Base-by-base conservation (phyloP, 179 eudicot genomes). In the Drosera spatulata region DNA sequence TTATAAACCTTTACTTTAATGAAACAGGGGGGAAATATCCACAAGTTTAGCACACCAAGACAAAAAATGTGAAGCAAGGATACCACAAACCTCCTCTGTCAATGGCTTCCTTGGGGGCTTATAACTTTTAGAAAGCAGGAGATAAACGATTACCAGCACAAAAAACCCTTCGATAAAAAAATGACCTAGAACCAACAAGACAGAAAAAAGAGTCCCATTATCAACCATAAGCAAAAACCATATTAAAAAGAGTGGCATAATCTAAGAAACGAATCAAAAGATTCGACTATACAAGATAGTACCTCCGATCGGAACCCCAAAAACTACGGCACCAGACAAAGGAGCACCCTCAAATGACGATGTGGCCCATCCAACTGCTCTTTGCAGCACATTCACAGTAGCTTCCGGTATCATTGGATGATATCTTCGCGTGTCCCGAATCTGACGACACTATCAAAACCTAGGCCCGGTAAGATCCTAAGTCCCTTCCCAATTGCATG, bases 61-160 rank as follows among this genome's bases (percentile, higher is more conserved):
- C 22, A 2, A 6, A 53, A 53, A 2, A 37, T 39, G 41, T 12
- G 7, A n/a, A 10, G 12, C 4, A 22, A 13, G 2, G 6, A 33
- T 4, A 4, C 10, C 12, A 66, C 62, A 39, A 59, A 93, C 99
- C 97, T 86, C 83, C 61, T 85, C 67, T 41, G 99, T 82, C 70
- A 93, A 69, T 40, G 99, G 99, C 61, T 85, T 81, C 72, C 90
- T 93, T 15, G 99, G 99, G 53, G 99, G 97, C 67, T 84, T 91
- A 63, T 93, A 93, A 86, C 99, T 93, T 65, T 93, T 93, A 55
- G 86, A 97, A 48, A 88, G 73, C 4, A 93, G 66, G 15, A 93
- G 71, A 68, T 82, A 84, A 56, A 93, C 68, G 56, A 89, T 93
- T 56, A 89, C 99, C 60, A 86, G 84, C 2, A 83, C 45, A 60